A percentile compares a stretch with the other conserved stretches of the same genome.
These are phyloP conservation scores for Pontederia paniculata DNA, from an alignment of 176 grass and related monocot species.

Conservation along the genomic window DNA sequence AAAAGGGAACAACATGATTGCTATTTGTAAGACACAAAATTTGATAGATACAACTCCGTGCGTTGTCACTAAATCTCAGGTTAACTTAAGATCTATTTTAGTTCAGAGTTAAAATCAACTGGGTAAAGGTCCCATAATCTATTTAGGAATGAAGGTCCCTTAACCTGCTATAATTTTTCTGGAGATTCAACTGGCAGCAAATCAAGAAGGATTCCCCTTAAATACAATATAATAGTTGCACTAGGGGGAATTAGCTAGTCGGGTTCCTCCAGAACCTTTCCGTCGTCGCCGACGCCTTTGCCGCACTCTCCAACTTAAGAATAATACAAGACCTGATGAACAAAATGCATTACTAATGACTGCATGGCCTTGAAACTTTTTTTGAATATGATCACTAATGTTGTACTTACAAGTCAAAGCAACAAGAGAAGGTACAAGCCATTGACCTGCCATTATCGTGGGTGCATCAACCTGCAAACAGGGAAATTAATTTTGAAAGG, in stretches of 20 bases:
- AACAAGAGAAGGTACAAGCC: conserved; percentile 75
- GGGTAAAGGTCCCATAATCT: no score
- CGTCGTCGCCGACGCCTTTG: conserved; percentile 62
- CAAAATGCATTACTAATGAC: background rate
- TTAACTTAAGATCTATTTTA: no score
- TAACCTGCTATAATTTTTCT: no score
- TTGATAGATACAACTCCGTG: no score
- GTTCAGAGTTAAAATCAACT: no score
- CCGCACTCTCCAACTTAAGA: conserved; percentile 63
- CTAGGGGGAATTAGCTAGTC: conserved; percentile 27
- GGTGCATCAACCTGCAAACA: conserved; percentile 56
- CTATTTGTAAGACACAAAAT: no score
- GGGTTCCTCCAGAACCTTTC: conserved; percentile 49
- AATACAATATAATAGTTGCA: no score
- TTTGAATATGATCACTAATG: background rate
- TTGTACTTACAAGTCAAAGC: conserved; percentile 56
- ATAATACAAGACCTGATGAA: conserved; percentile 60
- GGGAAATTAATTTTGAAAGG: background rate
- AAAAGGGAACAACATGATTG: no score
- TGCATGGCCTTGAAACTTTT: background rate
- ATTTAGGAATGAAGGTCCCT: no score
- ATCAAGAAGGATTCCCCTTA: no score
- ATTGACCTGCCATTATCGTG: conserved; percentile 71
- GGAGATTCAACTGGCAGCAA: no score
- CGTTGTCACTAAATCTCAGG: no score